Evolutionary conservation across 2,329 filamentous ascomycete species (phyloP).

Genomic region (Pyrenophora seminiperda): DNA sequence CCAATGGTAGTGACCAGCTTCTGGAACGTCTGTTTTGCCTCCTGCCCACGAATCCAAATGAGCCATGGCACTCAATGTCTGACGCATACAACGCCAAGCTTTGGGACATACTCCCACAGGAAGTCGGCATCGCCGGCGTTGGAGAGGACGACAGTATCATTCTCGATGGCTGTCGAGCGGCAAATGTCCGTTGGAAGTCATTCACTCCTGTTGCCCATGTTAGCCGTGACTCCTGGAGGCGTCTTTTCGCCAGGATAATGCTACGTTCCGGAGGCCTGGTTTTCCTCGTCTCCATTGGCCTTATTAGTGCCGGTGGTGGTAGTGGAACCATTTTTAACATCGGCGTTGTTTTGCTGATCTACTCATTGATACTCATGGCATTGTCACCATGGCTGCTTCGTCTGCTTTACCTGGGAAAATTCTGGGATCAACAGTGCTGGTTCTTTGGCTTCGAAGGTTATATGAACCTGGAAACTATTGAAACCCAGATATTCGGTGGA

Average conservation of each 20-base stretch:
- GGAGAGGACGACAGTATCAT: slow-evolving; percentile 53
- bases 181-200: slow-evolving; percentile 53
- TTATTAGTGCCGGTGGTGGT: slow-evolving; percentile 16
- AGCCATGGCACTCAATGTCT: slow-evolving; percentile 50
- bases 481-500: slow-evolving; percentile 48
- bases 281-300: slow-evolving; percentile 20
- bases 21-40: slow-evolving; percentile 55
- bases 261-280: slow-evolving; percentile 27
- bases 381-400: slow-evolving; percentile 44
- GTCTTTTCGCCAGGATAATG: slow-evolving; percentile 26
- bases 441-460: slow-evolving; percentile 54
- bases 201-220: slow-evolving; percentile 45
- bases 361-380: slow-evolving; percentile 36
- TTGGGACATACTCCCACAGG: slow-evolving; percentile 53
- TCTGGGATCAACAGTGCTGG: slow-evolving; percentile 51
- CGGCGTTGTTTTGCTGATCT: slow-evolving; percentile 30
- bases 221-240: slow-evolving; percentile 34
- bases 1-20: slow-evolving; percentile 53
- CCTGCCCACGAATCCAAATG: slow-evolving; percentile 39
- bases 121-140: slow-evolving; percentile 49
- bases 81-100: slow-evolving; percentile 52
- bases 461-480: slow-evolving; percentile 47
- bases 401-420: slow-evolving; percentile 48
- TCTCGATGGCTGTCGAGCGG: slow-evolving; percentile 50
- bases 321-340: not conserved